A percentile compares a stretch with the other conserved stretches of the same genome.
Evolutionary conservation across 805 yeast species (phyloP).

Genomic region (Saturnispora sanitii): DNA sequence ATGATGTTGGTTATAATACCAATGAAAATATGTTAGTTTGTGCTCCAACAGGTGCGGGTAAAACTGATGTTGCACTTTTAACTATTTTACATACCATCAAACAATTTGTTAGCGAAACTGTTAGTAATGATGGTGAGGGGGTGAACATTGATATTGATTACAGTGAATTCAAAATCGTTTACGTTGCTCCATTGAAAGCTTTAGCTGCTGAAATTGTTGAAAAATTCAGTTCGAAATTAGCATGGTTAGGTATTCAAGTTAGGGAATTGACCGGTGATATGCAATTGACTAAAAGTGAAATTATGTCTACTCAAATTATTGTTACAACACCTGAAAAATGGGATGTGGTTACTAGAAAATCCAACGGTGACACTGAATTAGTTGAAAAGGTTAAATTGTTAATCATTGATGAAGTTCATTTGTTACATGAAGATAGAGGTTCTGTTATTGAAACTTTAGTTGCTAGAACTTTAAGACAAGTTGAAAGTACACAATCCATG

Average conservation of each 20-base stretch:
- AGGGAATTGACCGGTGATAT: slow-evolving; percentile 91
- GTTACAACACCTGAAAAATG: slow-evolving; percentile 96
- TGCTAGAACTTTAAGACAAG: slow-evolving; percentile 89
- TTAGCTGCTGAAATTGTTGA: slow-evolving; percentile 95
- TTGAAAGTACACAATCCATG: slow-evolving; percentile 88
- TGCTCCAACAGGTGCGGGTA: slow-evolving; percentile 98
- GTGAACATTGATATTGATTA: slow-evolving; percentile 58
- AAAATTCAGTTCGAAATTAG: slow-evolving; percentile 65
- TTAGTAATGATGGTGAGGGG: slow-evolving; percentile 31
- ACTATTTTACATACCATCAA: slow-evolving; percentile 71
- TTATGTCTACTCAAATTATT: slow-evolving; percentile 71
- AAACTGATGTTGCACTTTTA: slow-evolving; percentile 84
- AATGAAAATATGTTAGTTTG: slow-evolving; percentile 93
- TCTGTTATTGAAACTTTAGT: slow-evolving; percentile 93
- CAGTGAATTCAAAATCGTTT: slow-evolving; percentile 81
- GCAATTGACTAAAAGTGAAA: slow-evolving; percentile 79
- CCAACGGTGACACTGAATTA: slow-evolving; percentile 78
- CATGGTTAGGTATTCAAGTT: slow-evolving; percentile 80
- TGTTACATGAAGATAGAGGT: slow-evolving; percentile 95
- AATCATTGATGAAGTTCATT: slow-evolving; percentile 93
- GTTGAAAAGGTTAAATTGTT: slow-evolving; percentile 76
- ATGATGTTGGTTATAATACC: slow-evolving; percentile 84
- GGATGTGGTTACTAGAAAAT: slow-evolving; percentile 95
- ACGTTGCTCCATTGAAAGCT: slow-evolving; percentile 90
- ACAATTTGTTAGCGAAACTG: slow-evolving; percentile 50